Evolutionary conservation across 2,329 filamentous ascomycete species (phyloP).

Genomic region (Aotearoamyces nothofagi): DNA sequence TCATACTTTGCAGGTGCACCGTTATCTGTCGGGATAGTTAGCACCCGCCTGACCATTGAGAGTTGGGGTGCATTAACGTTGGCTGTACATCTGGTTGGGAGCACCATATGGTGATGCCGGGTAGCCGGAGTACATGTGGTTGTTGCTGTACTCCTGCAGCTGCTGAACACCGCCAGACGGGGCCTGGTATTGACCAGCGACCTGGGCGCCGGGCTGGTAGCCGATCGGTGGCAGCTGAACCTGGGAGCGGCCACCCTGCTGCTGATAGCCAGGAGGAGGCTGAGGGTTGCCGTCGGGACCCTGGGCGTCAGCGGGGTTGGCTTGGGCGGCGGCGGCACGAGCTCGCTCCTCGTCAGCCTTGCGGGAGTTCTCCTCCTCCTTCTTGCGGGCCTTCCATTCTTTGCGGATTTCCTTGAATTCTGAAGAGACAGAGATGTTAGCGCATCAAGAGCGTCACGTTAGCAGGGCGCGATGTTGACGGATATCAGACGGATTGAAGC

Average conservation of each 20-base stretch:
- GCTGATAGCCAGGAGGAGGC: constrained; percentile 34
- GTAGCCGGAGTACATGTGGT: constrained; percentile 41
- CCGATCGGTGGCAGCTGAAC: constrained; percentile 63
- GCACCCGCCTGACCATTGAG: constrained; percentile 6
- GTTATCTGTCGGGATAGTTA: constrained; percentile 17
- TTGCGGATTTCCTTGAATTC: constrained; percentile 99
- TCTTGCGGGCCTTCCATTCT: constrained; percentile 98
- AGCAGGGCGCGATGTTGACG: too few species aligned
- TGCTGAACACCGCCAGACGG: constrained; percentile 40
- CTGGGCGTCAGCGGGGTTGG: constrained; percentile 34
- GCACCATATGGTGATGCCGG: constrained; percentile 40
- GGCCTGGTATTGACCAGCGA: constrained; percentile 48
- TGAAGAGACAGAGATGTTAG: constrained; percentile 25
- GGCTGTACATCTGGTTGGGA: constrained; percentile 39
- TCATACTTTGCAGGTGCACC: constrained; percentile 16
- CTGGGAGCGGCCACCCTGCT: constrained; percentile 34
- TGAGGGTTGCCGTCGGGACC: constrained; percentile 31
- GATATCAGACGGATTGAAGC: too few species aligned
- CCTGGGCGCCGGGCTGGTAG: constrained; percentile 45
- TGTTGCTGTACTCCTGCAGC: constrained; percentile 37
- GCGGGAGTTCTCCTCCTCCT: constrained; percentile 85
- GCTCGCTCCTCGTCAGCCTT: constrained; percentile 81
- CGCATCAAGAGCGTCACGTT: too few species aligned
- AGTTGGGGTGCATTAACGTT: constrained; percentile 28
- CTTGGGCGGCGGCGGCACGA: constrained; percentile 42